A percentile compares a stretch with the other conserved stretches of the same genome.
These are phyloP conservation scores for Maudiozyma saulgeensis DNA, from an alignment of 805 yeast species.

Conservation along the genomic window DNA sequence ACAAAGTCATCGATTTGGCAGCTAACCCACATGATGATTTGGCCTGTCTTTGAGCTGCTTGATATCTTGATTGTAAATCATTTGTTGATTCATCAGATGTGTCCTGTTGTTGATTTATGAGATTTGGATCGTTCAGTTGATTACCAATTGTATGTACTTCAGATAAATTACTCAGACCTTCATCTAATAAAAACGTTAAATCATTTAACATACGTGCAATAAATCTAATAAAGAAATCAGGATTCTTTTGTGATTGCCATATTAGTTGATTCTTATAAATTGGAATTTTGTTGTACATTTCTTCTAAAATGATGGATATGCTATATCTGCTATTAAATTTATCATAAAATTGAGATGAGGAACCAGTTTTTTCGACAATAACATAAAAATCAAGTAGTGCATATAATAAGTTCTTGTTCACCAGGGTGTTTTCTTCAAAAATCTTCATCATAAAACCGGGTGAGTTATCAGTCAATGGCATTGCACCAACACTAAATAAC, in stretches of 20 bases:
- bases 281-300: slow-evolving; percentile 63
- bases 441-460: slow-evolving; percentile 69
- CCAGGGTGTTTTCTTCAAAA: slow-evolving; percentile 54
- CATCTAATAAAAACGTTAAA: slow-evolving; percentile 84
- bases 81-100: slow-evolving; percentile 43
- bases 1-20: slow-evolving; percentile 69
- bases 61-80: slow-evolving; percentile 44
- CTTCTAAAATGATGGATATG: slow-evolving; percentile 73
- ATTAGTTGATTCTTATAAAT: slow-evolving; percentile 60
- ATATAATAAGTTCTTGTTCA: slow-evolving; percentile 59
- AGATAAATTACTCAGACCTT: slow-evolving; percentile 69
- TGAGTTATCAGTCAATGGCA: slow-evolving; percentile 43
- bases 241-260: slow-evolving; percentile 54
- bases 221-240: slow-evolving; percentile 81
- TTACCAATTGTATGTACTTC: slow-evolving; percentile 66
- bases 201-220: slow-evolving; percentile 94
- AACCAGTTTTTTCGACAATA: slow-evolving; percentile 92
- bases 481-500: slow-evolving; percentile 64
- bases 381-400: slow-evolving; percentile 85
- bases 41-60: slow-evolving; percentile 64
- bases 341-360: slow-evolving; percentile 90
- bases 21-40: slow-evolving; percentile 74
- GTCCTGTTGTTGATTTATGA: background rate
- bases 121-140: slow-evolving; percentile 1
- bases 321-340: slow-evolving; percentile 86